Conservation (phyloP, 2,329 filamentous ascomycete genomes). For the Calonectria crousiana region DNA sequence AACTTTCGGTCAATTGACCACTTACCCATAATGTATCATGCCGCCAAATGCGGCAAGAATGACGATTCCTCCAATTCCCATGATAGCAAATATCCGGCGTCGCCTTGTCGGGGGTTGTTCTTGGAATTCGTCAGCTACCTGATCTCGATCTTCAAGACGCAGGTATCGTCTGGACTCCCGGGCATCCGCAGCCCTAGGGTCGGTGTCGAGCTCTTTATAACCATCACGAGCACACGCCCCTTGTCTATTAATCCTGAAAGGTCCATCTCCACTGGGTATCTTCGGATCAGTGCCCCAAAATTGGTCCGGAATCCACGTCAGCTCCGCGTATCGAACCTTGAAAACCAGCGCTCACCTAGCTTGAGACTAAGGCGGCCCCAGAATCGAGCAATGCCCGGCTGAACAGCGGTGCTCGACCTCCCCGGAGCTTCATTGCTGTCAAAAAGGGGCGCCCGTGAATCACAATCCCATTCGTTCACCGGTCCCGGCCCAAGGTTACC, state of each 20-base stretch:
- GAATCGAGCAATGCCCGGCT: not conserved
- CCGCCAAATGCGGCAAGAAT: not conserved
- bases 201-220: not conserved
- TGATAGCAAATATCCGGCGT: slow-evolving; percentile 9
- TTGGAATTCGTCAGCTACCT: not conserved
- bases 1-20: no score
- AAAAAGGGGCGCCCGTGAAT: not conserved
- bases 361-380: not conserved
- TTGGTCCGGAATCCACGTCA: slow-evolving; percentile 8
- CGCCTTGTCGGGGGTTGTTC: not conserved
- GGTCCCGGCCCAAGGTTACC: not conserved
- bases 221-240: not conserved
- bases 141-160: not conserved
- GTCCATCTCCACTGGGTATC: not conserved
- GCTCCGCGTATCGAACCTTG: not conserved
- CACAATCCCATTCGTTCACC: not conserved
- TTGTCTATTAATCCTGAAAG: not conserved
- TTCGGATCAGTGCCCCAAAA: slow-evolving; percentile 6
- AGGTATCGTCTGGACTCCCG: not conserved
- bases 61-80: slow-evolving; percentile 7
- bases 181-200: not conserved
- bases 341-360: not conserved
- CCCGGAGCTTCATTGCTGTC: not conserved
- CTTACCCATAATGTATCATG: slow-evolving; percentile 3
- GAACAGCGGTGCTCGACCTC: not conserved